Conservation (phyloP, 306 rosid genomes). For the Hippophae gyantsensis region DNA sequence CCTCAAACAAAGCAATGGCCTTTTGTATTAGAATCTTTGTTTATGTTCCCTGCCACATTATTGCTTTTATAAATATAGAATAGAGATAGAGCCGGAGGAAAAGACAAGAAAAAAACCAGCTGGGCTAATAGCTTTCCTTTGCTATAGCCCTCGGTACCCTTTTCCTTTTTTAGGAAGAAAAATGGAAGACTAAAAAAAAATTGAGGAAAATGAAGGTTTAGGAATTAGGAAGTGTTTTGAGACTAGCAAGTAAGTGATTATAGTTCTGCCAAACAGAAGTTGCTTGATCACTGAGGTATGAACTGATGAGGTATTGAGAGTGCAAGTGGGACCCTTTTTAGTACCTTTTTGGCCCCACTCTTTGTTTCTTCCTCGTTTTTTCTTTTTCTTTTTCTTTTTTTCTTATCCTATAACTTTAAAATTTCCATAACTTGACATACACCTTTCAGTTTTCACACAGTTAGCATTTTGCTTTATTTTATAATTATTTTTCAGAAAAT, state of each 20-base stretch:
- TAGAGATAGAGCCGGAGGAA: constrained; percentile 20
- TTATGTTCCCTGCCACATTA: constrained; percentile 32
- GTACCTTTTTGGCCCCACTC: constrained; percentile 32
- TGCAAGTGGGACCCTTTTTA: constrained; percentile 31
- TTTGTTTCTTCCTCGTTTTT: neutral
- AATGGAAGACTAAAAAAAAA: constrained; percentile 11
- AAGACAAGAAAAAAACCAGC: constrained; percentile 28
- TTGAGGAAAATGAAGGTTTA: constrained; percentile 1
- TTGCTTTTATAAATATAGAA: constrained; percentile 33
- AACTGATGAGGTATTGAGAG: constrained; percentile 12
- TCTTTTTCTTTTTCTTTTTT: neutral
- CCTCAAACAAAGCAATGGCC: constrained; percentile 26
- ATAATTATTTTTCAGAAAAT: too few species aligned
- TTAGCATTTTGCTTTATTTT: neutral
- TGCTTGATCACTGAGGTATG: constrained; percentile 36
- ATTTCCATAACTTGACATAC: too few species aligned
- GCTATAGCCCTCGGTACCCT: neutral
- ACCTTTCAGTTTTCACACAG: neutral
- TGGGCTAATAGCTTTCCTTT: constrained; percentile 16
- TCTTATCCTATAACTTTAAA: too few species aligned
- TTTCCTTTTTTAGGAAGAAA: constrained; percentile 8
- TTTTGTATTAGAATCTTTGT: constrained; percentile 14
- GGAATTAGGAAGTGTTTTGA: neutral
- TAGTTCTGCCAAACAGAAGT: constrained; percentile 19
- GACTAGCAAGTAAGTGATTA: neutral